Evolutionary conservation across 108 stramenopile species (phyloP).

Genomic region (Nitzschia putrida): DNA sequence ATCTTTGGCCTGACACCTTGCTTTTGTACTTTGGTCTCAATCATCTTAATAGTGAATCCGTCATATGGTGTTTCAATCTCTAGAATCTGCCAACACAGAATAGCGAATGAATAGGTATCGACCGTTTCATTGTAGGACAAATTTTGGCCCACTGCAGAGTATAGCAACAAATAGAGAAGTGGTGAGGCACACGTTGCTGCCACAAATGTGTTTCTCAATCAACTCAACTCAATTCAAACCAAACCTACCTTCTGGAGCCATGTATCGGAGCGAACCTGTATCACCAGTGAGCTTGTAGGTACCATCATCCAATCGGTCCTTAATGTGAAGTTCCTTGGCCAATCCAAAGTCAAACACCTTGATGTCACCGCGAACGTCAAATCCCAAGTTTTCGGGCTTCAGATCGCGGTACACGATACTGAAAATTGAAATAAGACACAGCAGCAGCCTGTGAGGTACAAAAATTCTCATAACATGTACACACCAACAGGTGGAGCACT

Average conservation of each 20-base stretch:
- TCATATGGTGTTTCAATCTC: conserved; percentile 69
- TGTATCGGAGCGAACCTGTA: conserved; percentile 74
- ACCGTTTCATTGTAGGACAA: conserved; percentile 83
- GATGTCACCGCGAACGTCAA: conserved; percentile 55
- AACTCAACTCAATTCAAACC: not conserved
- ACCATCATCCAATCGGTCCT: conserved; percentile 38
- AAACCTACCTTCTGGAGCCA: conserved; percentile 69
- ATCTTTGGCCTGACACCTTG: conserved; percentile 60
- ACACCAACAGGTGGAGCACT: not conserved
- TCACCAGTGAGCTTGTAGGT: conserved; percentile 75
- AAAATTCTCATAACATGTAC: not conserved
- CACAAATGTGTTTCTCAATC: too few relatives aligned
- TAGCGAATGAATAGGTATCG: conserved; percentile 85
- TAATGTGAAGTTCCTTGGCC: conserved; percentile 52
- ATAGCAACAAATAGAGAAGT: too few relatives aligned
- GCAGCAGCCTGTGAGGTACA: not conserved
- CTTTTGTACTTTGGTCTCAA: conserved; percentile 54
- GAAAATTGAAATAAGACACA: not conserved
- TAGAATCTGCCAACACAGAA: conserved; percentile 84
- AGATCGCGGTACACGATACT: conserved; percentile 79
- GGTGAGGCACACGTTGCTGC: too few relatives aligned
- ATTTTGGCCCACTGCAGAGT: too few relatives aligned
- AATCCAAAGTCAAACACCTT: conserved; percentile 80
- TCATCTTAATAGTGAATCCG: conserved; percentile 59
- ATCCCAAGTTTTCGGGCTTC: conserved; percentile 60